Conservation (phyloP, 352 stramenopile species). For the Phytophthora tentaculata region DNA sequence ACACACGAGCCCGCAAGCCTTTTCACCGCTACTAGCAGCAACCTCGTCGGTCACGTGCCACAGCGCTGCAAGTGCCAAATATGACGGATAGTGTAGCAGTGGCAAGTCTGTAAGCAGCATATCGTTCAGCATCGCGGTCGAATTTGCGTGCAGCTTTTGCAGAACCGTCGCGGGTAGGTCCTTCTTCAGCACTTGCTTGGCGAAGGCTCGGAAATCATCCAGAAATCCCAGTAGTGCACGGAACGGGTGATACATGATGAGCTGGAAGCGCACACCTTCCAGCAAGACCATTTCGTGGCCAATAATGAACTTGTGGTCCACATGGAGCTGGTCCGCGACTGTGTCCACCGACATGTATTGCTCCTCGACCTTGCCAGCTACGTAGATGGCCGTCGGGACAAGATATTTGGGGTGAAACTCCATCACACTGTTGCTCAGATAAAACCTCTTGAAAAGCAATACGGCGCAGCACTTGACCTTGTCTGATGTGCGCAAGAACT, state of each 20-base stretch:
- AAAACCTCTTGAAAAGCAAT: conserved; percentile 91
- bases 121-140: conserved; percentile 76
- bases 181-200: conserved; percentile 60
- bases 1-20: conserved; percentile 39
- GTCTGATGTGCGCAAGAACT: conserved; percentile 85
- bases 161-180: conserved; percentile 70
- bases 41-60: conserved; percentile 66
- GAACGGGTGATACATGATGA: conserved; percentile 92
- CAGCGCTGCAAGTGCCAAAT: conserved; percentile 72
- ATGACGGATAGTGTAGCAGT: conserved; percentile 68
- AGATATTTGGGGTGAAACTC: conserved; percentile 91
- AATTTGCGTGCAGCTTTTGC: conserved; percentile 82
- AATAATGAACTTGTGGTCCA: conserved; percentile 89
- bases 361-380: conserved; percentile 91
- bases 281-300: conserved; percentile 89
- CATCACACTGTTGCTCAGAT: conserved; percentile 89
- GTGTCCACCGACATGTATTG: conserved; percentile 91
- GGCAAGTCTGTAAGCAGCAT: conserved; percentile 78
- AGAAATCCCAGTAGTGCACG: conserved; percentile 83
- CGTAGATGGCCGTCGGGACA: conserved; percentile 86
- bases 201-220: conserved; percentile 79
- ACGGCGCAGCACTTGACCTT: conserved; percentile 89
- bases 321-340: conserved; percentile 80
- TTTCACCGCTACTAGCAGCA: conserved; percentile 35
- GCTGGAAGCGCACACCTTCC: conserved; percentile 87